phyloP scores from a whole-genome alignment of 2,329 filamentous ascomycete species.

The Pseudopithomyces chartarum region DNA sequence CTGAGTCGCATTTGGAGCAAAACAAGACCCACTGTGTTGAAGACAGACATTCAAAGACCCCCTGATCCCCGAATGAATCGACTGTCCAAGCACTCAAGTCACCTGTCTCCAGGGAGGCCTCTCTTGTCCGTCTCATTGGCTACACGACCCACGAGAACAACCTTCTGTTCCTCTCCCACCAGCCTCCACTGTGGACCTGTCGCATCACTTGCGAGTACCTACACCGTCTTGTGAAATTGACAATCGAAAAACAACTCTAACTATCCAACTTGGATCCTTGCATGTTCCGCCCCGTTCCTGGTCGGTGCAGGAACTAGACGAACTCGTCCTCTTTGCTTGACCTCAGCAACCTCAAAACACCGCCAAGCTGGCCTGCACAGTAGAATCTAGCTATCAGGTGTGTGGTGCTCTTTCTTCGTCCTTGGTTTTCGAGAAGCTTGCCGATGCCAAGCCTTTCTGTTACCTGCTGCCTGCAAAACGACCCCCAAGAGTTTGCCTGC shows the following conservation, averaged over 20 bases:
- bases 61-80: constrained; percentile 46
- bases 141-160: constrained; percentile 35
- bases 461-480: constrained; percentile 30
- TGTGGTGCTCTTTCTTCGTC: constrained; percentile 23
- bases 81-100: constrained; percentile 36
- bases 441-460: constrained; percentile 20
- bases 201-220: constrained; percentile 30
- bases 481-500: constrained; percentile 35
- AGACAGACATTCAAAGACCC: constrained; percentile 42
- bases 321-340: constrained; percentile 16
- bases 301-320: constrained; percentile 17
- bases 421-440: constrained; percentile 14
- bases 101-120: constrained; percentile 40
- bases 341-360: constrained; percentile 25
- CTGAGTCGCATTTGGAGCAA: constrained; percentile 31
- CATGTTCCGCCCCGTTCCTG: constrained; percentile 20
- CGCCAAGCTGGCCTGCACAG: constrained; percentile 44
- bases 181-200: constrained; percentile 23
- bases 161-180: constrained; percentile 22
- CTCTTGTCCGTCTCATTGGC: constrained; percentile 32
- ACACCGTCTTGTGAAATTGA: constrained; percentile 24
- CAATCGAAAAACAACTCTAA: constrained; percentile 20
- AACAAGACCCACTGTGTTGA: constrained; percentile 32
- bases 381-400: constrained; percentile 44
- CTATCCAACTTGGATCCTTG: constrained; percentile 20